Evolutionary conservation across 495 filamentous ascomycete genomes (phyloP).

Genomic region (Annulohypoxylon maeteangense): DNA sequence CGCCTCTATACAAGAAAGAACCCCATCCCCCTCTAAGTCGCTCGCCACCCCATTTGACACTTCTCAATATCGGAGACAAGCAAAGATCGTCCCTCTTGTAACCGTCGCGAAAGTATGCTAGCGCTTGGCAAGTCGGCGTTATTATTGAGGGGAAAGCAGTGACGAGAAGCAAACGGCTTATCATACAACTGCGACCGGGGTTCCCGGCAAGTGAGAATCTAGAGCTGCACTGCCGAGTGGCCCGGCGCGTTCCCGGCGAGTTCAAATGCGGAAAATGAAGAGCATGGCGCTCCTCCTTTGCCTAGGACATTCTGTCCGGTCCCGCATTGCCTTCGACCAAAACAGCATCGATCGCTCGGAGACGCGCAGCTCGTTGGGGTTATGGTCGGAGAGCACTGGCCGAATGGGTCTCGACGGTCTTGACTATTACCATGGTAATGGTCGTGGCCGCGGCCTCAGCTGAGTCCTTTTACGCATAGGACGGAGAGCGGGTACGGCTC

Average conservation of each 20-base stretch:
- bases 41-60: conserved; percentile 24
- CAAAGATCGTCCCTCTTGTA: conserved; percentile 32
- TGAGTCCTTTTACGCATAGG: conserved; percentile 34
- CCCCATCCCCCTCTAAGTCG: conserved; percentile 12
- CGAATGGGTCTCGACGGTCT: conserved; percentile 25
- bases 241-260: conserved; percentile 18
- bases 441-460: conserved; percentile 32
- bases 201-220: conserved; percentile 42
- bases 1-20: conserved; percentile 14
- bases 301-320: conserved; percentile 28
- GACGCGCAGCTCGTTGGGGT: conserved; percentile 18
- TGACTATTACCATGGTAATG: conserved; percentile 34
- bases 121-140: conserved; percentile 28
- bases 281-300: conserved; percentile 23
- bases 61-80: conserved; percentile 17
- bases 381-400: conserved; percentile 23
- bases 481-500: conserved; percentile 20
- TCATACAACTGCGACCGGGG: conserved; percentile 31
- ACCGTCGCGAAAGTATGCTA: conserved; percentile 22
- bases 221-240: conserved; percentile 36
- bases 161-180: conserved; percentile 24
- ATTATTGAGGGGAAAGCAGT: conserved; percentile 34
- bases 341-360: conserved; percentile 43
- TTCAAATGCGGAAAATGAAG: conserved; percentile 41
- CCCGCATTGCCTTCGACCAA: conserved; percentile 36